Conservation (phyloP, 805 yeast species). For the Pichia cabralensis region DNA sequence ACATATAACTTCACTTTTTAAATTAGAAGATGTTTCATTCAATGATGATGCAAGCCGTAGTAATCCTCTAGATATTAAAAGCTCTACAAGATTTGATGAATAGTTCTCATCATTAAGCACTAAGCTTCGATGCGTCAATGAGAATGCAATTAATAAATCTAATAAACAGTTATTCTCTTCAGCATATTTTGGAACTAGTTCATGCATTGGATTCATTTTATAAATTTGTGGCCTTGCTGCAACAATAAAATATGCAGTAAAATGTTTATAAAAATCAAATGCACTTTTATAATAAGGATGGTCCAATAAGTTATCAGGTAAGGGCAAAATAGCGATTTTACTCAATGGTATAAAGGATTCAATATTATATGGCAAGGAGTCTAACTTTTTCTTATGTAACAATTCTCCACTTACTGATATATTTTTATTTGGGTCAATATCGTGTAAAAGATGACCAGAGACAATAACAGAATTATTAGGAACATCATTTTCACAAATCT, state of each 20-base stretch:
- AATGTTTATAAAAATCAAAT: constrained; percentile 51
- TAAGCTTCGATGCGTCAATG: constrained; percentile 29
- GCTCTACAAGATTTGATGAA: constrained; percentile 2
- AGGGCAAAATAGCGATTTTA: constrained; percentile 23
- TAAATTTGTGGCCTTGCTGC: constrained; percentile 51
- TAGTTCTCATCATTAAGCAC: constrained; percentile 6
- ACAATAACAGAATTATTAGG: not conserved
- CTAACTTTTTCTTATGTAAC: too few species aligned
- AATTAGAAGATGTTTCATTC: not conserved
- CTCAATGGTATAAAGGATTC: constrained; percentile 1
- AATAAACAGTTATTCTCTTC: constrained; percentile 43
- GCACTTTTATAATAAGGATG: constrained; percentile 52
- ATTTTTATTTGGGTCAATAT: not conserved
- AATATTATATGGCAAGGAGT: not conserved
- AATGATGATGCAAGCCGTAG: not conserved
- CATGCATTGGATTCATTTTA: constrained; percentile 59
- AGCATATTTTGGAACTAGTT: constrained; percentile 56
- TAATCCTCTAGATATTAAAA: constrained; percentile 5
- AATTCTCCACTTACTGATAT: not conserved
- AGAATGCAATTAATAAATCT: constrained; percentile 42
- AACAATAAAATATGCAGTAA: constrained; percentile 49
- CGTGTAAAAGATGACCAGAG: too few species aligned
- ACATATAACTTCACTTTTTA: constrained; percentile 6
- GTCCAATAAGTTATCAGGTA: constrained; percentile 49
- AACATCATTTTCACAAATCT: not conserved